Base-by-base conservation (phyloP, 2,329 filamentous ascomycete species). In the Chaetomiaceae sp. region DNA sequence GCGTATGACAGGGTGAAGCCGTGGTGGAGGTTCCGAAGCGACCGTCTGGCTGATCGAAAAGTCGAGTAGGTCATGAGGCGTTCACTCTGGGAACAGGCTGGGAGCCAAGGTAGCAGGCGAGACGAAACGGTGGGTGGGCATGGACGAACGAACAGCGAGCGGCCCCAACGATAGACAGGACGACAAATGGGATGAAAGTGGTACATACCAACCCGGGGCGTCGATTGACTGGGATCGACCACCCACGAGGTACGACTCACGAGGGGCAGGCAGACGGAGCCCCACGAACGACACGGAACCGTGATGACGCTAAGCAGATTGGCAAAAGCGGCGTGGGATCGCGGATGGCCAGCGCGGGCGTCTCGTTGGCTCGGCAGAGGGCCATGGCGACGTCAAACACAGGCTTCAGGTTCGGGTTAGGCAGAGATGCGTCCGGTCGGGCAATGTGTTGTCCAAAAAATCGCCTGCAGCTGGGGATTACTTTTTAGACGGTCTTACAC, bases 241-340 rank as follows among this genome's bases (percentile, higher is more conserved):
- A 52, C 38, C 38, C 30, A 47, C 35, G 22, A 30, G 3, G 27
- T 6, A 35, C n/a, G 10, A 41, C 17, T n/a, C n/a, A n/a, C n/a
- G n/a, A n/a, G 15, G 33, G 22, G 18, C 19, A 22, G 32, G 33
- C 38, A 20, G 40, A 38, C 42, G 39, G 30, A 15, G 30, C 30
- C 9, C 22, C 22, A 46, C 32, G 19, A 38, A 24, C 29, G n/a
- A 60, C 66, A 60, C 63, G 67, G 68, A 62, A 64, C 54, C 36
- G 27, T 46, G 38, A 41, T 63, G 62, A 63, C 60, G 62, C 65
- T 63, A 63, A 55, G 49, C 54, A 46, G 26, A 51, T 42, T 49
- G 51, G 56, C 54, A 63, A 63, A 63, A 62, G 58, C 58, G 57
- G 59, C 60, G 61, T 60, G 44, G 55, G 56, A 58, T 61, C 56